Base-by-base conservation (phyloP, 768 basidiomycete genomes). In the Leccinum barrowsii region DNA sequence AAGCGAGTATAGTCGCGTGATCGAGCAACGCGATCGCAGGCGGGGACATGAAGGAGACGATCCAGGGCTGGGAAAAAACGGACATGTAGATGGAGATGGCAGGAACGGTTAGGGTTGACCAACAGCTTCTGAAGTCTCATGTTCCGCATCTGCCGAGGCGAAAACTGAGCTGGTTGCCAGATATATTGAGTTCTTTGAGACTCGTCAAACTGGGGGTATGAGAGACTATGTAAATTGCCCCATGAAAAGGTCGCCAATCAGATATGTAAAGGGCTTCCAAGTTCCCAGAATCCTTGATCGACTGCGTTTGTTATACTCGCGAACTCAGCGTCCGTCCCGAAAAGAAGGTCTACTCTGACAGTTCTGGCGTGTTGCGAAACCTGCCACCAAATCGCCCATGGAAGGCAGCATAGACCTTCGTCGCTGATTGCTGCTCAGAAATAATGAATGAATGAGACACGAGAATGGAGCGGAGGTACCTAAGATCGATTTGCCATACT, bases 41-140 rank as follows among this genome's bases (percentile, higher is more conserved):
- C 7, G 35, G 35, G 15, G 35, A 26, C 46, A 34, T 22, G 59
- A 35, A 35, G 13, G 15, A 35, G 11, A 1, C 52, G 56, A 12
- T 57, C 19, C 19, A 17, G 17, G 15, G 62, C 55, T 0, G 53
- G 26, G 47, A 26, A 11, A 5, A 35, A 15, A 35, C 15, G 59
- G 55, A 37, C 48, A 52, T 44, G 60, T 21, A 70, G 75, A 58
- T 7, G 12, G 75, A 10, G 70, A 70, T 5, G 49, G 52, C 5
- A 82, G 59, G 71, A 88, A 90, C 0, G 81, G 87, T 91, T 91
- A 0, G 83, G 85, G 37, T 81, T 68, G 4, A 89, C 66, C 19
- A 66, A 61, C 4, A 90, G 72, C 7, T 67, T 74, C 21, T 66
- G 66, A 1, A 89, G 73, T 67, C 28, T 75, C 81, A 89, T 83